Evolutionary conservation across 192 early-diverging fungal genomes (phyloP), one percentile per base, ranked within the genome.

Genomic region (Backusella tarrabulga): DNA sequence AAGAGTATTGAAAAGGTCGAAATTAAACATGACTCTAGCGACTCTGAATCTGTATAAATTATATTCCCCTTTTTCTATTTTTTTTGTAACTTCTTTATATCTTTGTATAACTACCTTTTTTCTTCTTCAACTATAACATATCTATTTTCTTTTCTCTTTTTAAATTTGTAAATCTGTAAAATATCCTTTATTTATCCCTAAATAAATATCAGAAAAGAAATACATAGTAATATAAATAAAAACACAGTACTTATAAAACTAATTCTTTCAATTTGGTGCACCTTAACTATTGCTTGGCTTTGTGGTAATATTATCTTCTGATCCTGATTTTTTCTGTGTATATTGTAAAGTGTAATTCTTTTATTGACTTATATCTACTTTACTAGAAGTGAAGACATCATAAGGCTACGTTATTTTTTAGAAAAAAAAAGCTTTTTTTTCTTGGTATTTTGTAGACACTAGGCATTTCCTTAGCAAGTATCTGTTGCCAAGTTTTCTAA

Each of bases 31-130:
- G 56, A 63, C 26, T 63, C 56, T 63, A 63, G 56, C 26, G 56
- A 63, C 26, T 63, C 56, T 63, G 56, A 63, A 12, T 63, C 56
- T 63, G 56, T 63, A 63, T 63, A 63, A 63, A 63, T 63, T 63
- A 29, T 63, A 63, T 63, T 12, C 12, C 56, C 56, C 23, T 29
- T 2, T 29, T 63, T 63, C 23, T 63, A 63, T 29, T 29, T 63
- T 63, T 63, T 29, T 60, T 60, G 23, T 63, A 63, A 26, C 56
- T 63, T 60, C 6, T 23, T 60, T 60, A 11, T 60, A 19, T 60
- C 54, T 63, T 26, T 63, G 56, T 63, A 63, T 26, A 63, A 63
- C 56, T 29, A 7, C 19, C 6, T 50, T 50, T 50, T 50, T 50
- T 50, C n/a, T 44, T 44, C 15, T 44, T 56, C 50, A 54, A 54